Conservation (phyloP, 192 early-diverging fungal genomes). For the Coemansia umbellata region DNA sequence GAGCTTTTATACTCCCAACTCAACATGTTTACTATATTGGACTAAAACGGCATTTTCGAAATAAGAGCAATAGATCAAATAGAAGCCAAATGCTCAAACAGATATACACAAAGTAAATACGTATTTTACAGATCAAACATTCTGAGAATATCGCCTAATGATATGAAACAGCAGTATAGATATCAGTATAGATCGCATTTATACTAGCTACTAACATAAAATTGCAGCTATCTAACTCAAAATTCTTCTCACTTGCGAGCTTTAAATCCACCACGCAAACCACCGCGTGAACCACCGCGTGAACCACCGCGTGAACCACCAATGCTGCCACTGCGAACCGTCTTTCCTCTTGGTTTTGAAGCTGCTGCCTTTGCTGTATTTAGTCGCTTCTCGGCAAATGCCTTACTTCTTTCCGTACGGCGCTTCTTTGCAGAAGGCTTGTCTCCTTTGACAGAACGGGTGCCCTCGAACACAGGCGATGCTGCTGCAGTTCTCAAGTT, state of each 20-base stretch:
- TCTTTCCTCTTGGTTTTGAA: not conserved
- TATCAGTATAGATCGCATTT: too few species aligned
- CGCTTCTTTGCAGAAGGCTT: constrained; percentile 49
- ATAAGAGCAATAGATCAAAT: too few species aligned
- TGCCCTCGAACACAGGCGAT: constrained; percentile 51
- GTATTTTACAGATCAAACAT: constrained; percentile 4
- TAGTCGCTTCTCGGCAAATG: constrained; percentile 25
- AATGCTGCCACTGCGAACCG: not conserved
- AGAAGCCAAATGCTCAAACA: too few species aligned
- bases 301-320: constrained; percentile 8
- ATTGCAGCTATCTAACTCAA: not conserved
- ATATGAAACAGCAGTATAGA: too few species aligned
- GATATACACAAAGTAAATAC: too few species aligned
- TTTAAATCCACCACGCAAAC: constrained; percentile 10
- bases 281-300: too few species aligned
- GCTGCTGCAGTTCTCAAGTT: not conserved
- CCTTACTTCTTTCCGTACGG: constrained; percentile 38
- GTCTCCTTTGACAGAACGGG: constrained; percentile 52
- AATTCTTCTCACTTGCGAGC: not conserved
- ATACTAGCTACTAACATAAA: too few species aligned
- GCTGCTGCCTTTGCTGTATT: constrained; percentile 10
- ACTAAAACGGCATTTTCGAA: too few species aligned
- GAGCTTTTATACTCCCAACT: too few species aligned
- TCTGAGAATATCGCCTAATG: too few species aligned
- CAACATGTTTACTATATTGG: too few species aligned